A percentile compares a stretch with the other conserved stretches of the same genome.
Conservation (phyloP, 2,329 filamentous ascomycete genomes). For the Fusarium poae region DNA sequence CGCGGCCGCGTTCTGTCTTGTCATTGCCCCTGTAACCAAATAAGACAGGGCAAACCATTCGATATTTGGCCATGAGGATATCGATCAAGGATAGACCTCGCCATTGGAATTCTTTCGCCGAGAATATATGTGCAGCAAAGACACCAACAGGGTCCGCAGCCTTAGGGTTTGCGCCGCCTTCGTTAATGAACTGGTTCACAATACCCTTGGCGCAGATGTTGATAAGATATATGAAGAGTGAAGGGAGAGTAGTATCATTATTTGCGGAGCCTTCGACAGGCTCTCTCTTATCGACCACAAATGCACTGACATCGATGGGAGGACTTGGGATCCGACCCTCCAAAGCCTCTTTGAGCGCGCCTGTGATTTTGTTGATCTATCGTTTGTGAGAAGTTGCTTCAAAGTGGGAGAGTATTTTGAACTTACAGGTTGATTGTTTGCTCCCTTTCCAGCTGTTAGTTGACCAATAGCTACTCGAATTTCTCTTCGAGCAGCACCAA, state of each 20-base stretch:
- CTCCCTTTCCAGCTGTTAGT: constrained; percentile 73
- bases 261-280: constrained; percentile 63
- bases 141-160: constrained; percentile 85
- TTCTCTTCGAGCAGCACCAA: constrained; percentile 78
- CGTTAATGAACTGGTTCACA: constrained; percentile 76
- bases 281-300: constrained; percentile 62
- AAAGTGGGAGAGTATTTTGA: background rate
- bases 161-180: constrained; percentile 73
- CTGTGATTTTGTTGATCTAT: constrained; percentile 55
- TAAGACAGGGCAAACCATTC: constrained; percentile 82
- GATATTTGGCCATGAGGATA: constrained; percentile 87
- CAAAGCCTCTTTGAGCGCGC: constrained; percentile 65
- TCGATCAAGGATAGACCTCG: constrained; percentile 78
- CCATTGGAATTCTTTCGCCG: constrained; percentile 74
- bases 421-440: constrained; percentile 64
- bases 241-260: constrained; percentile 69
- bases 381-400: constrained; percentile 31
- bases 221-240: constrained; percentile 79
- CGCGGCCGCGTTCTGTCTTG: constrained; percentile 75
- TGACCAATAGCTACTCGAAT: constrained; percentile 81
- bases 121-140: constrained; percentile 80
- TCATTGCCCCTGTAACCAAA: constrained; percentile 87
- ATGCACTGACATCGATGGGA: constrained; percentile 67
- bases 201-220: constrained; percentile 82
- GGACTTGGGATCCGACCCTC: constrained; percentile 65